Evolutionary conservation across 208 protist genomes (phyloP), one percentile per base, ranked within the genome.

Genomic region (Wallacemonas sp.): DNA sequence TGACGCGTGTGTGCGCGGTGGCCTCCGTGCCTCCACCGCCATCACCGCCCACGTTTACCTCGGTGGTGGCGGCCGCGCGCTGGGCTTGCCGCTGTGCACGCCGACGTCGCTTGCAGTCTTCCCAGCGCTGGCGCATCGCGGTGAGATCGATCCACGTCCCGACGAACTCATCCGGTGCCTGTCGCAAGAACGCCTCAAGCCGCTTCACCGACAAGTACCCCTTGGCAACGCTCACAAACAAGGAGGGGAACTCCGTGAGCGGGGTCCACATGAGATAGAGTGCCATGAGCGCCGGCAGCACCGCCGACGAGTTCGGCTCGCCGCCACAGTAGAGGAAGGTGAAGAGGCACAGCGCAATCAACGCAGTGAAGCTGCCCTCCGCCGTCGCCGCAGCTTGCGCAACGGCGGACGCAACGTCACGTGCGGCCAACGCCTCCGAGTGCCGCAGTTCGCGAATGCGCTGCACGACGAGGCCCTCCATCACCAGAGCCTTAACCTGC

Each of bases 91-190:
- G 33, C 38, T 48, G 55, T 12, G 55, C 55, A 21, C 55, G 50
- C 4, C 50, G 50, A 19, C 50, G 50, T 4, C 50, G 50, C 32
- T 39, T 57, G 10, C 50, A 13, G 30, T 57, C 50, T 32, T 57
- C 50, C 50, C 50, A 48, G 45, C 67, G 62, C 63, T 76, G 66
- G 53, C 72, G 55, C 66, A 73, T 66, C 48, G 69, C 70, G 21
- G 76, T 73, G 22, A 85, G 44, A 68, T 90, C 79, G 19, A 84
- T 73, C 79, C 83, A 86, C 15, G 83, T 85, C 0, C 83, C 76
- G 0, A 76, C 55, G 60, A 90, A 90, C 68, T 84, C 70, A 63
- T 90, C 83, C 0, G 79, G 83, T 0, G 79, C 63, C 60, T 87
- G 84, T 13, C 79, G 78, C 66, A 91, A 38, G 44, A 80, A 86